Evolutionary conservation across 768 basidiomycete genomes (phyloP), one percentile per base, ranked within the genome.

Genomic region (Hebeloma cylindrosporum): DNA sequence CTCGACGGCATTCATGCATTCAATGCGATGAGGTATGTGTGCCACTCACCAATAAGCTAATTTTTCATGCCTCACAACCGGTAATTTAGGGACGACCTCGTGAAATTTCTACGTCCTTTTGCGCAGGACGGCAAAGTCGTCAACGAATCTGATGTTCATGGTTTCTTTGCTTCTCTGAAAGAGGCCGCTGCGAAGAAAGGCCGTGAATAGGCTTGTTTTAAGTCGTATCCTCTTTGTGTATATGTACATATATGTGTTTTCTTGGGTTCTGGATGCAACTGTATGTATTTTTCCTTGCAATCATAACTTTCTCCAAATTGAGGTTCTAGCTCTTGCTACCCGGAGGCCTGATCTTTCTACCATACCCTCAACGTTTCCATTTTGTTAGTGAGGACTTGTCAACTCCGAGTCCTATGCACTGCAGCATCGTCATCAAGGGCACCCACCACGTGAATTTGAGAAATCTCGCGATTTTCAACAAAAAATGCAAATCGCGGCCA

Each of bases 1-100:
- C 78, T 93, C 43, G 85, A 93, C 54, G 86, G 90, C 1, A 90
- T 92, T 17, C 78, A 81, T 45, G 90, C 88, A 4, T 92, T 88
- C 66, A 90, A 91, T 53, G 71, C 76, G 45, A 84, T 93, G 87
- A 74, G 86, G 89, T 90, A 51, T 40, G 77, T 64, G 16, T 37
- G 48, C 17, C 18, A 20, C 20, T 29, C 11, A 38, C 31, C n/a
- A n/a, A n/a, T n/a, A 42, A 43, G 27, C 32, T 44, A 27, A 20
- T 27, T 23, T 17, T 11, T 22, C 26, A 33, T 25, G 18, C 36
- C n/a, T 39, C 25, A 39, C 41, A n/a, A n/a, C n/a, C n/a, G n/a
- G 37, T 40, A 34, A 40, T 37, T n/a, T 38, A 89, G 88, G 47
- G 87, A 92, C 53, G 76, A 82, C 44, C 67, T 92, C 14, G 72